Base-by-base conservation (phyloP, 148 eudicot species). In the Bassia scoparia region DNA sequence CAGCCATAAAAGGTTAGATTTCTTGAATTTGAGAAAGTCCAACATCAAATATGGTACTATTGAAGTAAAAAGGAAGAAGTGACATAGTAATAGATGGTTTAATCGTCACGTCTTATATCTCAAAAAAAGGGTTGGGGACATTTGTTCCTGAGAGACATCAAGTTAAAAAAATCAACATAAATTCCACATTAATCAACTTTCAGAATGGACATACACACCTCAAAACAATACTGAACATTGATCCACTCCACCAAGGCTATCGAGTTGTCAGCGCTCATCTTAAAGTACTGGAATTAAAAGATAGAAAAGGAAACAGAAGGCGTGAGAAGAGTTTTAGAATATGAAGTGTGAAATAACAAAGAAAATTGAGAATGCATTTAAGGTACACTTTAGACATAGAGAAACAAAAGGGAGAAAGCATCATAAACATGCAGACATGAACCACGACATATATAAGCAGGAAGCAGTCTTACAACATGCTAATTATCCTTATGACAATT, bases 141-240 rank as follows among this genome's bases (percentile, higher is more conserved):
- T 18, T 12, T 34, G 4, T 5, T 37, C 8, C 34, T 26, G 21
- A 33, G 18, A n/a, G n/a, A n/a, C n/a, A n/a, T n/a, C n/a, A n/a
- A n/a, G 53, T 23, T 7, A 16, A 46, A 20, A 12, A 69, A 21
- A 35, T 52, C 31, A 12, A 69, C 2, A 33, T 16, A 17, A 52
- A 33, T 12, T 26, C 69, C 26, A 55, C 18, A 70, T 33, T 18
- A 23, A 49, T 56, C 41, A 62, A 67, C 43, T 31, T 67, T 27
- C 38, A n/a, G 46, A 67, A 33, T 33, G 15, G 27, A 60, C 26
- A 56, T 49, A 50, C 68, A 34, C 73, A 96, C 99, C 97, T 92
- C 89, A 84, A 88, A 92, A 79, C 99, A 96, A 77, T 92, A 96
- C n/a, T 82, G 84, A 72, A 90, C 87, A 80, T n/a, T 96, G 99